Evolutionary conservation across 371 early-diverging fungal genomes (phyloP), one percentile per base, ranked within the genome.

Genomic region (Saksenaea vasiformis): DNA sequence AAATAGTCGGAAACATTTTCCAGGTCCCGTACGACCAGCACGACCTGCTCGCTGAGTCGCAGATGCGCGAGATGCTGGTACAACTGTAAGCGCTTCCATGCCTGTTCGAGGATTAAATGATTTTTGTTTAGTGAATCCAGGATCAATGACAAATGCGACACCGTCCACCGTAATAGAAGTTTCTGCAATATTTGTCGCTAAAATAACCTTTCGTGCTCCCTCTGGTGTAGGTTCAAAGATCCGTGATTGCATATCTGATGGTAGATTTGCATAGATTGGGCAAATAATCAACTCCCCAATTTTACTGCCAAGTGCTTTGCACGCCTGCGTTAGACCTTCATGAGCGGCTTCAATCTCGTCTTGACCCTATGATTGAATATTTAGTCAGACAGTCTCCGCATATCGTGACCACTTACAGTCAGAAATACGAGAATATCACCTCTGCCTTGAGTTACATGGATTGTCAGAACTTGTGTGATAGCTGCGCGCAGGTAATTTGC

Each of bases 111-210:
- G 96, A 63, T 95, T 96, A 73, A 91, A 97, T 34, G 87, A 87
- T 68, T 97, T 96, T 78, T 95, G 95, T 80, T 99, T 99, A 58
- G 85, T 85, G 76, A 99, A 96, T 1, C 99, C 99, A 7, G 97
- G 90, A 69, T 92, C 93, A 63, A 93, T 91, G 39, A 93, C 94
- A 78, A 77, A 92, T 3, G 87, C 69, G 17, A 92, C 84, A 59
- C 95, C 95, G 70, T 97, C 96, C 58, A 99, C 99, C 1, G 99
- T 99, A 64, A 99, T 92, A 3, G 98, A 97, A 0, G 99, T 99
- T 74, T 99, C 99, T 22, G 99, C 99, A 80, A 99, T 99, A 76
- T 99, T 99, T 24, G 99, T 99, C 7, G 99, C 95, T 28, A 99
- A 76, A 53, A 99, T 97, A n/a, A 99, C 86, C 71, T 99, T 98